Conservation (phyloP, 768 basidiomycete species). For the Agaricus blazei region DNA sequence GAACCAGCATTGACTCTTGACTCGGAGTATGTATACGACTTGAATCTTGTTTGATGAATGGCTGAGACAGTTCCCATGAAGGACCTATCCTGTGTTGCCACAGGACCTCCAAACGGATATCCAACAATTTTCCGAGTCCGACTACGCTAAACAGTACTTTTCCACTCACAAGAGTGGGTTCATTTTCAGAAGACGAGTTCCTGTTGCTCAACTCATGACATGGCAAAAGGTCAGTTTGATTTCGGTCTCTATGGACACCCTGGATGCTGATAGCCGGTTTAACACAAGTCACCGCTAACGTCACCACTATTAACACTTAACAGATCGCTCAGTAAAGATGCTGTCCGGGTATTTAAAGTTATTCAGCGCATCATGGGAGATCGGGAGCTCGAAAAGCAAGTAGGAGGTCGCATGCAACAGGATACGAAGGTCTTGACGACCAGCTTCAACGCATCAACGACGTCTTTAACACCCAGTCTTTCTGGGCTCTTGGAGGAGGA, state of each 20-base stretch:
- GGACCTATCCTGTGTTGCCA: constrained; percentile 74
- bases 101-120: constrained; percentile 80
- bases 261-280: constrained; percentile 1
- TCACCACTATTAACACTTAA: constrained; percentile 74
- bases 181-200: constrained; percentile 76
- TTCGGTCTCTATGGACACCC: neutral
- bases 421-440: constrained; percentile 37
- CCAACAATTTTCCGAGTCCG: constrained; percentile 79
- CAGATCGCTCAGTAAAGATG: constrained; percentile 64
- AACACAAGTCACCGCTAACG: constrained; percentile 49
- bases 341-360: constrained; percentile 81
- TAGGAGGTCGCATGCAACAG: constrained; percentile 42
- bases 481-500: constrained; percentile 72
- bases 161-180: constrained; percentile 88
- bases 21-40: constrained; percentile 51
- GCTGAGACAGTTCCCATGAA: constrained; percentile 22
- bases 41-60: constrained; percentile 5
- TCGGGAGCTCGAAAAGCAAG: constrained; percentile 63
- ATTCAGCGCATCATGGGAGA: constrained; percentile 95
- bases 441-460: constrained; percentile 41
- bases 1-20: constrained; percentile 42
- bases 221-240: constrained; percentile 70
- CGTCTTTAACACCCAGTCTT: constrained; percentile 33
- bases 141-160: constrained; percentile 85
- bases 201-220: constrained; percentile 82